These are phyloP conservation scores for Microdochium bolleyi DNA, from an alignment of 2,329 filamentous ascomycete species.

Conservation along the genomic window DNA sequence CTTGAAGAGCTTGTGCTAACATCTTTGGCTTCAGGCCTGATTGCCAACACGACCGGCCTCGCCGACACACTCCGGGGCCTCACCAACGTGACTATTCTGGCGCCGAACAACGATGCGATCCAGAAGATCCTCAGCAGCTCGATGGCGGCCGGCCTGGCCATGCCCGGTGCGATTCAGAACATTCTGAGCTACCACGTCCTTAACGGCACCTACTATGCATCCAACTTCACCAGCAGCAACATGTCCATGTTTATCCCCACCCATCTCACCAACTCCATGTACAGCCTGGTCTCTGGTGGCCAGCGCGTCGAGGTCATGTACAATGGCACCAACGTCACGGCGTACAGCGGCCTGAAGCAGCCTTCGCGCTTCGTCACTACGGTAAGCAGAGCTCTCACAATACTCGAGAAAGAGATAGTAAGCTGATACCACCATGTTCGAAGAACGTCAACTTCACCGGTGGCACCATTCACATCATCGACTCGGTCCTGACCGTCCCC, in stretches of 20 bases:
- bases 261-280: slow-evolving; percentile 39
- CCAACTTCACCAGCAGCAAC: slow-evolving; percentile 12
- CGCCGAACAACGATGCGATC: slow-evolving; percentile 44
- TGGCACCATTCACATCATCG: slow-evolving; percentile 45
- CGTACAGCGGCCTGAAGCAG: slow-evolving; percentile 43
- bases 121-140: slow-evolving; percentile 25
- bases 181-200: slow-evolving; percentile 52
- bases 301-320: slow-evolving; percentile 44
- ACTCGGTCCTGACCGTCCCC: slow-evolving; percentile 38
- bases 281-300: slow-evolving; percentile 50
- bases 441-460: slow-evolving; percentile 45
- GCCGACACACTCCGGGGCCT: slow-evolving; percentile 6
- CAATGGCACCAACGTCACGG: slow-evolving; percentile 31
- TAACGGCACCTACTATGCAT: slow-evolving; percentile 35
- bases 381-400: slow-evolving; percentile 24
- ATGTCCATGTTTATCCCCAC: slow-evolving; percentile 27
- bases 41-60: slow-evolving; percentile 8
- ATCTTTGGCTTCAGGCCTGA: slow-evolving; percentile 7
- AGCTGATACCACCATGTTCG: slow-evolving; percentile 1
- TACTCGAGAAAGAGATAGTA: not conserved
- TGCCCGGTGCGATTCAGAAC: slow-evolving; percentile 22
- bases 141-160: slow-evolving; percentile 13
- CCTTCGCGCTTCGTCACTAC: slow-evolving; percentile 38
- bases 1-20: not conserved
- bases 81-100: slow-evolving; percentile 48